Evolutionary conservation across 2,329 filamentous ascomycete genomes (phyloP), one percentile per base, ranked within the genome.

Genomic region (Monosporascus sp.): DNA sequence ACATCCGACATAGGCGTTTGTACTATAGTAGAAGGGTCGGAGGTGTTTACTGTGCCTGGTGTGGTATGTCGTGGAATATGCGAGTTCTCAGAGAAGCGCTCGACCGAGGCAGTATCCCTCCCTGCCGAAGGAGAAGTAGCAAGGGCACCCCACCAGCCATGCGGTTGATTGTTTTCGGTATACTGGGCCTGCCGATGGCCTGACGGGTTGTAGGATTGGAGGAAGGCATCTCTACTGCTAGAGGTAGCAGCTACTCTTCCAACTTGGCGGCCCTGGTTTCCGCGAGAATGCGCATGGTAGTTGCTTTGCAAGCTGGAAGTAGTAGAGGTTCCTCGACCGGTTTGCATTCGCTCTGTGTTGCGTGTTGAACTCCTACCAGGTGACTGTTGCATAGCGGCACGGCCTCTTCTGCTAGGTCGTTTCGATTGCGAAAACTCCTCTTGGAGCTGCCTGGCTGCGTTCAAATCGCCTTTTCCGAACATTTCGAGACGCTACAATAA

Each of bases 371-470:
- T 1, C 11, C 9, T 35, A 14, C 31, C 31, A 35, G 31, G 11
- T 14, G 11, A 9, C 11, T 14, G 31, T 35, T 35, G 31, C 31
- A 35, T 35, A 14, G 9, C 31, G 31, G 15, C n/a, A 9, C 57
- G 55, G 14, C 57, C 58, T 18, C n/a, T 48, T 17, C 41, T 45
- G 15, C 46, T 35, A 7, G 51, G 35, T 9, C 38, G 8, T 11
- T 53, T 50, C 7, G 50, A 15, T 8, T 46, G 45, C 1, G 24
- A 5, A 50, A 60, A 60, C 1, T 38, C 43, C 6, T 44, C 54
- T 17, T 37, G 51, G 1, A 60, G 48, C 35, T 37, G 47, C 22
- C 47, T 55, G 17, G 58, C 58, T 17, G 54, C 54, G 15, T 58
- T 52, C 15, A 60, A 17, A 20, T 45, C 51, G 11, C 58, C 58